These are phyloP conservation scores for Scheffersomyces coipomensis DNA, from an alignment of 805 yeast genomes.

Conservation along the genomic window DNA sequence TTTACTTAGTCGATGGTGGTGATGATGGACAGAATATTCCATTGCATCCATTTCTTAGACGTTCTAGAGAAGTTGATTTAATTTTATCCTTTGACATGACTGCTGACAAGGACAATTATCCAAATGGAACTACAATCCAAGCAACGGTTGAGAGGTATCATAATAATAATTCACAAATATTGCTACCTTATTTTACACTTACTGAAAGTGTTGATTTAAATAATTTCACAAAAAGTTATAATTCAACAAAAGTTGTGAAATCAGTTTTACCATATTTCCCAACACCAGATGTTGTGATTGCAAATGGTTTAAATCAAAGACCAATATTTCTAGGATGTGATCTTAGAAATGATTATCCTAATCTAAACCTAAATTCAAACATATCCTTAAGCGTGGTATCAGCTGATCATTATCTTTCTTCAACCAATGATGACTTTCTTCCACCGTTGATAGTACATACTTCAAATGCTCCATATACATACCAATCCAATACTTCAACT, in stretches of 20 bases:
- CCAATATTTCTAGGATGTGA: conserved; percentile 47
- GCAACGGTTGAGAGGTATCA: conserved; percentile 37
- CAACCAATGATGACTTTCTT: conserved; percentile 17
- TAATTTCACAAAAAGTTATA: background rate
- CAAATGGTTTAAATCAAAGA: conserved; percentile 13
- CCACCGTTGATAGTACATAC: conserved; percentile 58
- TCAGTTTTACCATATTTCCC: conserved; percentile 39
- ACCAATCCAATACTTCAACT: conserved; percentile 55
- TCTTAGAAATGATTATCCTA: conserved; percentile 22
- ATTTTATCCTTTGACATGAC: conserved; percentile 45
- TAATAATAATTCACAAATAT: conserved; percentile 4
- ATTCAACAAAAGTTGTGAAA: conserved; percentile 3
- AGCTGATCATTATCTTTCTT: background rate
- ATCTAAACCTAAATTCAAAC: background rate
- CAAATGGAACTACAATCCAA: conserved; percentile 56
- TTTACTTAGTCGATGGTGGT: conserved; percentile 47
- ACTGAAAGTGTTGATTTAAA: background rate
- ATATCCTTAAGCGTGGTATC: background rate
- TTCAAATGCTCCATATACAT: conserved; percentile 44
- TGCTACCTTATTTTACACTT: conserved; percentile 13
- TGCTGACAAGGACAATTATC: conserved; percentile 52
- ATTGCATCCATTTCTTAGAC: conserved; percentile 41
- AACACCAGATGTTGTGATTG: conserved; percentile 17
- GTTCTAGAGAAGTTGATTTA: conserved; percentile 33
- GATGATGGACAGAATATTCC: conserved; percentile 51